Evolutionary conservation across 73 alveolate genomes (phyloP).

Genomic region (Loxodes magnus): DNA sequence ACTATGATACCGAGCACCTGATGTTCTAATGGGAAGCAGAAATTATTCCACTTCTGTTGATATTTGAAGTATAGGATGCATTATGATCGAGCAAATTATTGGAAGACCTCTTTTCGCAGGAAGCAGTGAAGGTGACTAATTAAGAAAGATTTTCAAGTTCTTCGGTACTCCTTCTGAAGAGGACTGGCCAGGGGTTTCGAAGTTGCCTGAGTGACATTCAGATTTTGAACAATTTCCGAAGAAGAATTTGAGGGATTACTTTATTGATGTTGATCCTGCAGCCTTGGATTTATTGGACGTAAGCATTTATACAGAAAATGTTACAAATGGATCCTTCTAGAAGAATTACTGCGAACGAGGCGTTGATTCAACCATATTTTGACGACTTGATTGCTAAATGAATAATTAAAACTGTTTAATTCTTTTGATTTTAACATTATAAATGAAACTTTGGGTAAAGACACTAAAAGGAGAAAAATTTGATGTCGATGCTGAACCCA

Average conservation of each 20-base stretch:
- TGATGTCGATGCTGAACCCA: conserved; percentile 23
- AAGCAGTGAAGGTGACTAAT: conserved; percentile 74
- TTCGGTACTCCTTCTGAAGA: conserved; percentile 85
- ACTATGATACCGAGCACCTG: conserved; percentile 94
- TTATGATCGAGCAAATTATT: conserved; percentile 86
- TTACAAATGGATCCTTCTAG: no score
- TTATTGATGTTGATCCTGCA: conserved; percentile 64
- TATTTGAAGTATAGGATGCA: conserved; percentile 97
- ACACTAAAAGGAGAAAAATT: conserved; percentile 37
- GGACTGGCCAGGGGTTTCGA: conserved; percentile 42
- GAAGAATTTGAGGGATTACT: conserved; percentile 38
- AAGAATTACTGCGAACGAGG: no score
- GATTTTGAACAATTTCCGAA: conserved; percentile 44
- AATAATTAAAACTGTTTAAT: no score
- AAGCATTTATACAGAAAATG: no score
- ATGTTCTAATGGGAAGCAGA: conserved; percentile 63
- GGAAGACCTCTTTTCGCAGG: conserved; percentile 84
- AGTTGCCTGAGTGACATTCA: conserved; percentile 39
- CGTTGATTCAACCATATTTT: no score
- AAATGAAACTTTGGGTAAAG: conserved; percentile 36
- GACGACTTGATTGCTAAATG: no score
- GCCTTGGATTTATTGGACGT: no score
- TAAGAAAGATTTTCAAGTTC: conserved; percentile 58
- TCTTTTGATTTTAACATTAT: neutral
- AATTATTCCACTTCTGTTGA: conserved; percentile 84